phyloP scores from a whole-genome alignment of 768 basidiomycete species.

The Tubosaeta brunneosetosa region DNA sequence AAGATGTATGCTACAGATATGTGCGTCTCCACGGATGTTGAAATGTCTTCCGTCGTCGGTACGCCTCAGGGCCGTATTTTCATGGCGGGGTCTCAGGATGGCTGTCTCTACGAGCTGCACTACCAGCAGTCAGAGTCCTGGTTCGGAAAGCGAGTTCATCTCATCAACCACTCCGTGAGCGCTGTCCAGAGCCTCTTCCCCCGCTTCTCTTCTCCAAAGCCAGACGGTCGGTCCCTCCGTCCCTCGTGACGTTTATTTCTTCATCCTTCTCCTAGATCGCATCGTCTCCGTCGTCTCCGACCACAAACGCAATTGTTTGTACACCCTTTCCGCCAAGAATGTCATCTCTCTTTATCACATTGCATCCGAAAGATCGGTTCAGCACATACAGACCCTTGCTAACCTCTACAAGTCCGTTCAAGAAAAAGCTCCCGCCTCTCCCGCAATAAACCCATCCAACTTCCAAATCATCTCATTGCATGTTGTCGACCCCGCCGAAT shows the following conservation, averaged over 20 bases:
- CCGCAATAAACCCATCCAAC: constrained; percentile 61
- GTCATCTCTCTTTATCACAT: constrained; percentile 66
- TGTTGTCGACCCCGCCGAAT: constrained; percentile 60
- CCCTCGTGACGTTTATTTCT: neutral
- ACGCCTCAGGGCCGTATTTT: constrained; percentile 84
- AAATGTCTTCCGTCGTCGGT: constrained; percentile 82
- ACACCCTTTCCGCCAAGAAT: constrained; percentile 65
- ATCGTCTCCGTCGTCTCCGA: constrained; percentile 68
- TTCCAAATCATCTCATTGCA: constrained; percentile 73
- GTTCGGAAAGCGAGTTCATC: constrained; percentile 82
- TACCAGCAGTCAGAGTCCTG: constrained; percentile 89
- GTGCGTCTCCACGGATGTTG: constrained; percentile 68
- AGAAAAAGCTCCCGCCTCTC: constrained; percentile 76
- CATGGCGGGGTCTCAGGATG: constrained; percentile 82
- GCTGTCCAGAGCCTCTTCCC: constrained; percentile 77
- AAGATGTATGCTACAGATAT: constrained; percentile 90
- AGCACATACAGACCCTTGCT: constrained; percentile 69
- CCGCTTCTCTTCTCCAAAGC: constrained; percentile 56
- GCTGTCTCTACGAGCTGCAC: constrained; percentile 85
- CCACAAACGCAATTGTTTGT: constrained; percentile 63
- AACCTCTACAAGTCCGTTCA: constrained; percentile 72
- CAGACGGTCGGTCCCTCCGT: constrained; percentile 52
- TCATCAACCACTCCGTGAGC: constrained; percentile 84
- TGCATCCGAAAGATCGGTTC: constrained; percentile 58
- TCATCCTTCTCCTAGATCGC: constrained; percentile 48